A percentile compares a stretch with the other conserved stretches of the same genome.
phyloP scores from a whole-genome alignment of 2,329 filamentous ascomycete genomes.

The Xylariaceae sp. region DNA sequence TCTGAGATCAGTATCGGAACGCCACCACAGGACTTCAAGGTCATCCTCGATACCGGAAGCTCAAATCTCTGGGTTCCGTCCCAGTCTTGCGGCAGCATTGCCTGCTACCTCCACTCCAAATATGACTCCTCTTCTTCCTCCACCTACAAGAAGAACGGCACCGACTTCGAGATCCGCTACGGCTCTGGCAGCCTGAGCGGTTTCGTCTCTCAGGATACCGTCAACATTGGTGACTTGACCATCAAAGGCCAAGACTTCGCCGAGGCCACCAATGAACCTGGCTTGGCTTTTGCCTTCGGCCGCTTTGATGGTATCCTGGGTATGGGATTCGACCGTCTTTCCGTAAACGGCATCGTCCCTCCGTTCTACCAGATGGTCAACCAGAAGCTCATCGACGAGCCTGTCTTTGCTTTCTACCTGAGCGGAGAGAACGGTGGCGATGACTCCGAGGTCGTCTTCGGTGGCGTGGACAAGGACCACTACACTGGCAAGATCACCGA shows the following conservation, averaged over 20 bases:
- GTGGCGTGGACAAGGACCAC: slow-evolving; percentile 80
- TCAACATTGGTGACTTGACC: slow-evolving; percentile 84
- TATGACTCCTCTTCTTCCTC: slow-evolving; percentile 90
- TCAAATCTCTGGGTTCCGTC: slow-evolving; percentile 99
- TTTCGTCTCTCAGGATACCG: slow-evolving; percentile 84
- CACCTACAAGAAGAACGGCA: slow-evolving; percentile 91
- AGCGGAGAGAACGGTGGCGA: slow-evolving; percentile 66
- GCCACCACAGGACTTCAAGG: slow-evolving; percentile 94
- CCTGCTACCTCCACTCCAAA: slow-evolving; percentile 95
- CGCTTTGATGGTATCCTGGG: slow-evolving; percentile 96
- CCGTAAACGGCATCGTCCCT: slow-evolving; percentile 92
- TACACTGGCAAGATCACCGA: slow-evolving; percentile 83
- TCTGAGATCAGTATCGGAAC: slow-evolving; percentile 92
- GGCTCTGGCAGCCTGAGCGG: slow-evolving; percentile 92
- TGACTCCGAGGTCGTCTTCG: slow-evolving; percentile 85
- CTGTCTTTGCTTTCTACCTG: slow-evolving; percentile 96
- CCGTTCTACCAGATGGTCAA: slow-evolving; percentile 96
- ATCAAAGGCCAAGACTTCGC: slow-evolving; percentile 92
- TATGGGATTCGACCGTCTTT: slow-evolving; percentile 90
- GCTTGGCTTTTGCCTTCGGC: slow-evolving; percentile 95
- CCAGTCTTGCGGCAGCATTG: slow-evolving; percentile 85
- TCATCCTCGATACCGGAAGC: slow-evolving; percentile 96
- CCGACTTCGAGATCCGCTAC: slow-evolving; percentile 88
- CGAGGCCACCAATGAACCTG: slow-evolving; percentile 92
- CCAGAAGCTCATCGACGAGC: slow-evolving; percentile 84